Base-by-base conservation (phyloP, 208 protist species). In the Acanthamoeba triangularis region DNA sequence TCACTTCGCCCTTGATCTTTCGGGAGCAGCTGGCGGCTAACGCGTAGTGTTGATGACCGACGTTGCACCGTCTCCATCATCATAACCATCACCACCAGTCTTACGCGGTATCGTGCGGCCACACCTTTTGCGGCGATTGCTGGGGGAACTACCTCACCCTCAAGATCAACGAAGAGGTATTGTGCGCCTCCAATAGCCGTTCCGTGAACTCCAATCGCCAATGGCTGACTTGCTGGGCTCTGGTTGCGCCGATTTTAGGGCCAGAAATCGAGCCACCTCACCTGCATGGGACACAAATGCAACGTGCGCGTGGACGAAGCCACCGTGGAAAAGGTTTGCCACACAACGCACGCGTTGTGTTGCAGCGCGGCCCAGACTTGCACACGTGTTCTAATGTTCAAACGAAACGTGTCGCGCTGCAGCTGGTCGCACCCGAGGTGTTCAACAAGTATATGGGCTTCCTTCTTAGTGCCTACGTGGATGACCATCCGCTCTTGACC, bases 361-460 rank as follows among this genome's bases (percentile, higher is more conserved):
- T 6, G 18, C 28, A 30, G 61, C 61, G 25, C 14, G 61, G 61
- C 61, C 28, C 61, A 67, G 25, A 6, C 20, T 1, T 67, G 61
- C 28, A 11, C 28, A 0, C 10, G 61, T 67, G 61, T n/a, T 23
- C 30, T n/a, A 37, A 35, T 30, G 65, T 30, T 72, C 18, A 37
- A n/a, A n/a, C 10, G 65, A n/a, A 14, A 25, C 30, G 65, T 37
- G 65, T 28, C 25, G 14, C 23, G 35, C 14, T 49, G 44, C 47
- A 85, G 80, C 25, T 88, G 52, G 80, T 88, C 6, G 80, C 41
- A 14, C 80, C 80, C 18, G 80, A 88, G n/a, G 80, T 88, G 49
- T 88, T 88, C 47, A n/a, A n/a, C 49, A 88, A 88, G 25, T 88
- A 88, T 49, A 88, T 88, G 80, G 52, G 52, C 30, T 88, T 88